Percentiles rank a stretch among this genome's conserved stretches.
Conservation (phyloP, 305 asterid genomes). For the Fraxinus sp. region DNA sequence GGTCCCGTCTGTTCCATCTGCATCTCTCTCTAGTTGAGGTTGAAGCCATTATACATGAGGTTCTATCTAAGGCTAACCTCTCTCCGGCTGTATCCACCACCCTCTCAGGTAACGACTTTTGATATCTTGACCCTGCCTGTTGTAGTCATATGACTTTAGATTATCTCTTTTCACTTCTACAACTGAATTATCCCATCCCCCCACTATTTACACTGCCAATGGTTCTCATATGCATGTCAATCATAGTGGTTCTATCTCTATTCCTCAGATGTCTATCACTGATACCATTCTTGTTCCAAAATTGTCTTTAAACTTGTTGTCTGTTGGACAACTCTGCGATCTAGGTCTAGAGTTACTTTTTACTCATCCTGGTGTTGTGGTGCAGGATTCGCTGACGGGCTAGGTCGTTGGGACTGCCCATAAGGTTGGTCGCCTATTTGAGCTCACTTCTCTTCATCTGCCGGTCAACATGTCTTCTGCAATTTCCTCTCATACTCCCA, state of each 20-base stretch:
- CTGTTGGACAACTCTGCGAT: not conserved
- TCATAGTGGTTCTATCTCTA: not conserved
- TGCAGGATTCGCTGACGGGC: not conserved
- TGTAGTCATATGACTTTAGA: not conserved
- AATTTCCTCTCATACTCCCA: not conserved
- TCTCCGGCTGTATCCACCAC: not conserved
- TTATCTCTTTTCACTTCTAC: not conserved
- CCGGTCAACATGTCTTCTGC: not conserved
- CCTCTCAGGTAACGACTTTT: not conserved
- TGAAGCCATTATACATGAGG: not conserved
- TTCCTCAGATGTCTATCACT: not conserved
- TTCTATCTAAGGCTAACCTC: not conserved
- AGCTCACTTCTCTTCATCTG: not conserved
- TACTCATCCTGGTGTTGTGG: not conserved
- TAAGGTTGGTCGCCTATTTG: not conserved
- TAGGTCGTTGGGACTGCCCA: not conserved
- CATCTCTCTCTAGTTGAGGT: not conserved
- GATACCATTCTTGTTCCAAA: not conserved
- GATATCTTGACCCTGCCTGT: not conserved
- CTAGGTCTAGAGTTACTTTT: not conserved
- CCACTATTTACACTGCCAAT: not conserved
- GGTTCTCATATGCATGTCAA: not conserved
- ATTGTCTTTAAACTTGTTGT: too few relatives aligned
- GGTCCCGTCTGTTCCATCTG: not conserved
- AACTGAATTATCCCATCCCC: not conserved